Percentiles rank a stretch among this genome's conserved stretches.
phyloP scores from a whole-genome alignment of 1,139 yeast genomes.

The Hansenula anomala region DNA sequence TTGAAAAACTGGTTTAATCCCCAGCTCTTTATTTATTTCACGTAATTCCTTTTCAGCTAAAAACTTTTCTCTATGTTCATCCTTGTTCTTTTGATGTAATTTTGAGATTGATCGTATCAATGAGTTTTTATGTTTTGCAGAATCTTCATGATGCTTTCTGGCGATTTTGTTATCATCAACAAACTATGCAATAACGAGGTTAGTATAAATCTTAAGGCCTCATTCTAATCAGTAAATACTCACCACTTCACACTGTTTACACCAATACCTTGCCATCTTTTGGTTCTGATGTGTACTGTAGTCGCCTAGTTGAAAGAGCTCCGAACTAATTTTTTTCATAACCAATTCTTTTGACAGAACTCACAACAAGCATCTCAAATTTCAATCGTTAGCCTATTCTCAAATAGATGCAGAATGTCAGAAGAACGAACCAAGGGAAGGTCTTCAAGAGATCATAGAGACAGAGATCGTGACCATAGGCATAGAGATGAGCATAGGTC shows the following conservation, averaged over 20 bases:
- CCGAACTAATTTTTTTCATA: not conserved
- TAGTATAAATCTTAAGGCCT: no score
- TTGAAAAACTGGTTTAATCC: not conserved
- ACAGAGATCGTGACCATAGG: not conserved
- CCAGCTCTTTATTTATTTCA: not conserved
- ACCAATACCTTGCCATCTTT: constrained; percentile 37
- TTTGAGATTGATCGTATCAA: constrained; percentile 25
- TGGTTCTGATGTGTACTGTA: no score
- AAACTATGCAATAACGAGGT: constrained; percentile 27
- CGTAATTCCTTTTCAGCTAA: constrained; percentile 6
- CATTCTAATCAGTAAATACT: no score
- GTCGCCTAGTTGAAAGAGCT: not conserved
- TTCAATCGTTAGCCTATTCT: no score
- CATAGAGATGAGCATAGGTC: not conserved
- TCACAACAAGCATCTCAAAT: no score
- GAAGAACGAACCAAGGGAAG: no score
- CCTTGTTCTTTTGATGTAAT: constrained; percentile 28
- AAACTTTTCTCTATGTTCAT: constrained; percentile 19
- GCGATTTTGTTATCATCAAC: constrained; percentile 37
- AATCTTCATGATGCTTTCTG: constrained; percentile 33
- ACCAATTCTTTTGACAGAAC: no score
- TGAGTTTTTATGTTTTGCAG: constrained; percentile 30
- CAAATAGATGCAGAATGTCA: no score
- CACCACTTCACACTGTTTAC: constrained; percentile 36
- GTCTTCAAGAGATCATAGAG: not conserved